Percentiles rank a stretch among this genome's conserved stretches.
phyloP scores from a whole-genome alignment of 495 filamentous ascomycete genomes.

The Xylaria palmicola region DNA sequence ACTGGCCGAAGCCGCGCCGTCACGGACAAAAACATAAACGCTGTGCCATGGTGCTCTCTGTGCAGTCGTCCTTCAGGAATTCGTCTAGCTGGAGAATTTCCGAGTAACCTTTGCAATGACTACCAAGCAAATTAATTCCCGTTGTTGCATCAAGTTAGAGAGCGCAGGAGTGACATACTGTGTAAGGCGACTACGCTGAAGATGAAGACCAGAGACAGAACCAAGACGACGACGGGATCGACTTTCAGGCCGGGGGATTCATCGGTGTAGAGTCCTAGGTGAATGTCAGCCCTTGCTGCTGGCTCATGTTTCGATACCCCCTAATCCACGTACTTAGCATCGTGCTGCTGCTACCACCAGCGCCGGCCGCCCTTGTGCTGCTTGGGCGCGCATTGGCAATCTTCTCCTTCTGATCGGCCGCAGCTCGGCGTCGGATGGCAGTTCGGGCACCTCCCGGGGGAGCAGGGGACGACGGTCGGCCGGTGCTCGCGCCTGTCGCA shows the following conservation, averaged over 20 bases:
- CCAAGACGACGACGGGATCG: conserved; percentile 94
- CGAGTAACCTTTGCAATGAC: conserved; percentile 96
- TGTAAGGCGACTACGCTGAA: conserved; percentile 97
- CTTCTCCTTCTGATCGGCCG: conserved; percentile 93
- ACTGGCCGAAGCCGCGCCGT: conserved; percentile 25
- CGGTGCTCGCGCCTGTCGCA: conserved; percentile 62
- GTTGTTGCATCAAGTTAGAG: neutral
- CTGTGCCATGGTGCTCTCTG: conserved; percentile 3
- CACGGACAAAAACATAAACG: neutral
- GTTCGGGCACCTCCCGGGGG: conserved; percentile 94
- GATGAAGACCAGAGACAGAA: conserved; percentile 93
- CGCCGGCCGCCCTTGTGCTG: conserved; percentile 89
- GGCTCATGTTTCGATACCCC: neutral
- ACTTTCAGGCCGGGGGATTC: conserved; percentile 95
- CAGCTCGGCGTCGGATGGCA: conserved; percentile 87
- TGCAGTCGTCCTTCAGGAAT: conserved; percentile 1
- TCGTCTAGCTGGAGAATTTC: conserved; percentile 73
- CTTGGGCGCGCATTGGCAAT: conserved; percentile 85
- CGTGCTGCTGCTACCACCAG: conserved; percentile 92
- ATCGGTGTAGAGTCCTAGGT: conserved; percentile 87
- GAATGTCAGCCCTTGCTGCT: conserved; percentile 5
- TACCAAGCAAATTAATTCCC: conserved; percentile 39
- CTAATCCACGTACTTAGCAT: conserved; percentile 74
- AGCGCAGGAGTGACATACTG: conserved; percentile 58
- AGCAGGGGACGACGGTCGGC: conserved; percentile 79